Evolutionary conservation across 2,329 filamentous ascomycete genomes (phyloP).

Genomic region (Corniculantispora saksenae): DNA sequence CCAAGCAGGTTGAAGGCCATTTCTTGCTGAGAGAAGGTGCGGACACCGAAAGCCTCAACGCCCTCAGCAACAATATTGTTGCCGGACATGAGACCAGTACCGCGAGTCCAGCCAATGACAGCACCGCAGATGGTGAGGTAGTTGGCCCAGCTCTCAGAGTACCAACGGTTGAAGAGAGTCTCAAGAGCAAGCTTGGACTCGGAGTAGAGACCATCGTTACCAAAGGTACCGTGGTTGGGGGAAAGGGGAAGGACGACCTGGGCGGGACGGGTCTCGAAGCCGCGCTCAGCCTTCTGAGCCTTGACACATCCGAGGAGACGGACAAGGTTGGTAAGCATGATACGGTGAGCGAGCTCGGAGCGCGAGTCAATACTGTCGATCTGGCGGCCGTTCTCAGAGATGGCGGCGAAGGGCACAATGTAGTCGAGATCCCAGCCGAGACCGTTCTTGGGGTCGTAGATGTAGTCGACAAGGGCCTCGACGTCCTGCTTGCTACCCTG

Average conservation of each 20-base stretch:
- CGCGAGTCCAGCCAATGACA: constrained; percentile 98
- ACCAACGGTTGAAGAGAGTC: constrained; percentile 97
- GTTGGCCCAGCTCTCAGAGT: constrained; percentile 94
- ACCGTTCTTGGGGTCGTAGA: constrained; percentile 94
- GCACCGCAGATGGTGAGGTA: constrained; percentile 98
- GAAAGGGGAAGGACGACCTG: constrained; percentile 96
- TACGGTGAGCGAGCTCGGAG: constrained; percentile 95
- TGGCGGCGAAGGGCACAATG: constrained; percentile 94
- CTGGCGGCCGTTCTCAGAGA: constrained; percentile 95
- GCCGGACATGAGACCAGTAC: constrained; percentile 94
- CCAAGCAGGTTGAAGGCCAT: constrained; percentile 99
- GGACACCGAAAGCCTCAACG: constrained; percentile 93
- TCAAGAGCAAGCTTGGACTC: constrained; percentile 97
- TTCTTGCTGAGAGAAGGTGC: constrained; percentile 98
- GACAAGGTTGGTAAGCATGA: constrained; percentile 97
- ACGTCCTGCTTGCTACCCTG: constrained; percentile 98
- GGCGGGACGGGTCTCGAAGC: constrained; percentile 91
- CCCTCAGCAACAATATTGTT: constrained; percentile 98
- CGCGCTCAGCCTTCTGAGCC: constrained; percentile 80
- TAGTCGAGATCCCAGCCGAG: constrained; percentile 98
- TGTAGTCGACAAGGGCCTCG: constrained; percentile 90
- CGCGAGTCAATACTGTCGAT: constrained; percentile 97
- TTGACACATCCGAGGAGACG: constrained; percentile 90
- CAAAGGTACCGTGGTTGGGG: constrained; percentile 97
- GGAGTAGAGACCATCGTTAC: constrained; percentile 95